Conservation (phyloP, 345 rosid genomes). For the Lagerstroemia speciosa region DNA sequence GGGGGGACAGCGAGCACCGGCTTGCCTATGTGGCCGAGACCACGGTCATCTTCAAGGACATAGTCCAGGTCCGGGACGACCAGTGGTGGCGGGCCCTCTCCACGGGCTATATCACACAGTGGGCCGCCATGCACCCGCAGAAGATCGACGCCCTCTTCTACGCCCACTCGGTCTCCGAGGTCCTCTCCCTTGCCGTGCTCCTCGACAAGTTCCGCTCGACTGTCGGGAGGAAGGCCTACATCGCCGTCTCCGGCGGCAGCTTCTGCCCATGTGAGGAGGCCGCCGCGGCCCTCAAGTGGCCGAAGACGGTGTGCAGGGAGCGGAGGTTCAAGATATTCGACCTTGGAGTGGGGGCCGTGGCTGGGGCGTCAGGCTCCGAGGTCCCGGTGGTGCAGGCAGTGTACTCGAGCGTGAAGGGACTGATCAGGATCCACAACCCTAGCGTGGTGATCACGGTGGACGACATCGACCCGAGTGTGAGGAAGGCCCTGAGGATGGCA, state of each 20-base stretch:
- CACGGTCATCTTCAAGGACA: slow-evolving; percentile 89
- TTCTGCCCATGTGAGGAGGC: slow-evolving; percentile 88
- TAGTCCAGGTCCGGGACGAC: slow-evolving; percentile 84
- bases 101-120: slow-evolving; percentile 79
- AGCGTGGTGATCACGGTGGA: slow-evolving; percentile 76
- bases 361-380: slow-evolving; percentile 68
- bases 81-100: slow-evolving; percentile 97
- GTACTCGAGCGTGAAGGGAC: slow-evolving; percentile 85
- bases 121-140: slow-evolving; percentile 97
- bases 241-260: slow-evolving; percentile 68
- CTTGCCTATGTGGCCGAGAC: slow-evolving; percentile 95
- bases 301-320: slow-evolving; percentile 65
- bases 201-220: slow-evolving; percentile 80
- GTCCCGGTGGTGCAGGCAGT: slow-evolving; percentile 82
- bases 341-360: slow-evolving; percentile 53
- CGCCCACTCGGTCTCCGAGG: slow-evolving; percentile 79
- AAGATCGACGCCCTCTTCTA: slow-evolving; percentile 87
- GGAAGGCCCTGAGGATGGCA: slow-evolving; percentile 91
- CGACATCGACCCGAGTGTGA: slow-evolving; percentile 62
- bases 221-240: slow-evolving; percentile 81
- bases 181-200: slow-evolving; percentile 56
- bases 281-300: slow-evolving; percentile 67
- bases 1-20: slow-evolving; percentile 99
- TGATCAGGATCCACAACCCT: slow-evolving; percentile 86
- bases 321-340: slow-evolving; percentile 85